Conservation (phyloP, 352 stramenopile species). For the Globisporangium paddicum region DNA sequence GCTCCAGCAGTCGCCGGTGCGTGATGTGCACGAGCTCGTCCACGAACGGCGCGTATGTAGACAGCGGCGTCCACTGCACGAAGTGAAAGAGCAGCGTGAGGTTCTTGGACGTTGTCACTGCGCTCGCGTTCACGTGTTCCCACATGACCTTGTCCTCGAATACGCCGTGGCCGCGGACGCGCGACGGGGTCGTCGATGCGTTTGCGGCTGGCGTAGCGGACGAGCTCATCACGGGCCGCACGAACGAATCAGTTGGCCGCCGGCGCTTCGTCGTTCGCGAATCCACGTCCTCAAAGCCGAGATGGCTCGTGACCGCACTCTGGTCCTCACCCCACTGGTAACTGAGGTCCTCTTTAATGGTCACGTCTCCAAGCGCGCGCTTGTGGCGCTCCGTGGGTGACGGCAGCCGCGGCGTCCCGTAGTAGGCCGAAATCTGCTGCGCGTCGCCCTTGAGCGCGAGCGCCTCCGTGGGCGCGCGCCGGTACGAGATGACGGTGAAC, state of each 20-base stretch:
- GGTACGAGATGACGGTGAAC: conserved; percentile 74
- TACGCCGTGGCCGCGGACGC: background rate
- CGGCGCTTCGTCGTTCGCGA: conserved; percentile 8
- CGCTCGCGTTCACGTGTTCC: conserved; percentile 34
- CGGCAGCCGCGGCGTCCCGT: background rate
- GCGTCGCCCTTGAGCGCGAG: background rate
- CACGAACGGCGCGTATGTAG: conserved; percentile 34
- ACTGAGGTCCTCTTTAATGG: background rate
- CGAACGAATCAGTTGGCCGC: conserved; percentile 11
- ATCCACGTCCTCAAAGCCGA: background rate
- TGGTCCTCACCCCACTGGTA: conserved; percentile 3
- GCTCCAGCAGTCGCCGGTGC: conserved; percentile 32
- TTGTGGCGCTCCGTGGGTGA: conserved; percentile 4
- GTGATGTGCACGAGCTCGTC: conserved; percentile 44
- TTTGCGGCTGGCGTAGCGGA: background rate
- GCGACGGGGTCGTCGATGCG: background rate
- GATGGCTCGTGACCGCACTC: background rate
- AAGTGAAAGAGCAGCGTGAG: conserved; percentile 51
- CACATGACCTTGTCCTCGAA: conserved; percentile 52
- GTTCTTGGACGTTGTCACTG: conserved; percentile 54
- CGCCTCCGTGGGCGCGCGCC: conserved; percentile 36
- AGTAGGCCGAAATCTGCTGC: conserved; percentile 5
- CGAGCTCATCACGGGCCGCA: conserved; percentile 2
- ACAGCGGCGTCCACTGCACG: conserved; percentile 39
- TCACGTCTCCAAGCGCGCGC: background rate